These are phyloP conservation scores for Penicillium argentinense DNA, from an alignment of 495 filamentous ascomycete species.

Conservation along the genomic window DNA sequence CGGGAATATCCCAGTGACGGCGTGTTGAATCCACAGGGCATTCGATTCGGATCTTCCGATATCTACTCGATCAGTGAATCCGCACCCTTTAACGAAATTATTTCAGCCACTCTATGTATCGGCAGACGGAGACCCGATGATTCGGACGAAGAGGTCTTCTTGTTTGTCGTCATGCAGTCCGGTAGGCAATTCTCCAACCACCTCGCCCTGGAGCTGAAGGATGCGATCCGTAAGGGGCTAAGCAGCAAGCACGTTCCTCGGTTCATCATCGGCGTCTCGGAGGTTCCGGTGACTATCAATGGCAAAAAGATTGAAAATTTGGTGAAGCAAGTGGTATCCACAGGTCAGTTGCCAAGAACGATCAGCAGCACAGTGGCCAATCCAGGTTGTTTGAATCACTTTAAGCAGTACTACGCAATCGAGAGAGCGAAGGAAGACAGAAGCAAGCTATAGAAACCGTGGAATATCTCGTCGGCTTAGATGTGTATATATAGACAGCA, in stretches of 20 bases:
- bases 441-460: slow-evolving; percentile 9
- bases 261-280: slow-evolving; percentile 69
- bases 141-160: slow-evolving; percentile 65
- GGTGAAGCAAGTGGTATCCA: slow-evolving; percentile 69
- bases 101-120: slow-evolving; percentile 67
- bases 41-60: slow-evolving; percentile 72
- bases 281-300: slow-evolving; percentile 75
- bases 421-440: slow-evolving; percentile 5
- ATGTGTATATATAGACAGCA: neutral
- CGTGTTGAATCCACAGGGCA: slow-evolving; percentile 71
- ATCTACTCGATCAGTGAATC: slow-evolving; percentile 69
- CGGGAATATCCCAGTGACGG: slow-evolving; percentile 51
- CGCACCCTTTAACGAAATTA: slow-evolving; percentile 47
- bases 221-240: slow-evolving; percentile 56
- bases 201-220: slow-evolving; percentile 57
- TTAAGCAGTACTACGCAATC: slow-evolving; percentile 15
- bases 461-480: neutral
- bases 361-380: slow-evolving; percentile 26
- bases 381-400: slow-evolving; percentile 15
- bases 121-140: slow-evolving; percentile 65
- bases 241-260: slow-evolving; percentile 70
- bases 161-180: slow-evolving; percentile 70
- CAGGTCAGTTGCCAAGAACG: slow-evolving; percentile 13
- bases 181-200: slow-evolving; percentile 50
- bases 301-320: slow-evolving; percentile 78